These are phyloP conservation scores for Quercus rubra DNA, from an alignment of 306 rosid species.

Conservation along the genomic window DNA sequence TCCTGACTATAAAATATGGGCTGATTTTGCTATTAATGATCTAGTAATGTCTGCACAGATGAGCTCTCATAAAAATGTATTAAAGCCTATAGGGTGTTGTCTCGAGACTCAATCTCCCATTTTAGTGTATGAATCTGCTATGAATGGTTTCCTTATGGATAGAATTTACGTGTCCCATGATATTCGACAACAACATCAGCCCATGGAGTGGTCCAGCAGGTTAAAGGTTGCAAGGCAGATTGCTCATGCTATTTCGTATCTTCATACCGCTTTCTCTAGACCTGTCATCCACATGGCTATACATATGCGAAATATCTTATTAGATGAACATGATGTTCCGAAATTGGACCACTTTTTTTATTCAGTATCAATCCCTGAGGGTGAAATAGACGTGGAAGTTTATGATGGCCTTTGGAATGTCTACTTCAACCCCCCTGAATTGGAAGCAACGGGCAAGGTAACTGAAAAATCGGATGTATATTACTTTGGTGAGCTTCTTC, in stretches of 20 bases:
- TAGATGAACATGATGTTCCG: background rate
- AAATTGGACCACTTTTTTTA: background rate
- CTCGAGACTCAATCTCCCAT: background rate
- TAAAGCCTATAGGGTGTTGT: background rate
- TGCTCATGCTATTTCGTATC: background rate
- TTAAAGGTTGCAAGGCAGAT: background rate
- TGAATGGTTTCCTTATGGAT: background rate
- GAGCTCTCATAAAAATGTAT: background rate
- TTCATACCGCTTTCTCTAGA: background rate
- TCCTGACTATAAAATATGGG: background rate
- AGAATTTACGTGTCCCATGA: background rate
- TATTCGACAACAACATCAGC: background rate
- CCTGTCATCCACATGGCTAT: conserved; percentile 5
- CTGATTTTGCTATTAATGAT: background rate
- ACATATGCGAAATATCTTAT: background rate
- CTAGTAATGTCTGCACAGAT: background rate
- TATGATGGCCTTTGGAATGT: too few relatives aligned
- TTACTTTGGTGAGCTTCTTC: background rate
- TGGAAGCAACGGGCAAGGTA: background rate
- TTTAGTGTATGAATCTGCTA: background rate
- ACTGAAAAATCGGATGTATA: conserved; percentile 3
- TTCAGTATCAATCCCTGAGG: conserved; percentile 9
- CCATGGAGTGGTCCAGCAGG: background rate
- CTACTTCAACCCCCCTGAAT: too few relatives aligned
- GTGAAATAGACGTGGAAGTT: background rate